These are phyloP conservation scores for Trichoderma sp. DNA, from an alignment of 2,329 filamentous ascomycete species.

Conservation along the genomic window DNA sequence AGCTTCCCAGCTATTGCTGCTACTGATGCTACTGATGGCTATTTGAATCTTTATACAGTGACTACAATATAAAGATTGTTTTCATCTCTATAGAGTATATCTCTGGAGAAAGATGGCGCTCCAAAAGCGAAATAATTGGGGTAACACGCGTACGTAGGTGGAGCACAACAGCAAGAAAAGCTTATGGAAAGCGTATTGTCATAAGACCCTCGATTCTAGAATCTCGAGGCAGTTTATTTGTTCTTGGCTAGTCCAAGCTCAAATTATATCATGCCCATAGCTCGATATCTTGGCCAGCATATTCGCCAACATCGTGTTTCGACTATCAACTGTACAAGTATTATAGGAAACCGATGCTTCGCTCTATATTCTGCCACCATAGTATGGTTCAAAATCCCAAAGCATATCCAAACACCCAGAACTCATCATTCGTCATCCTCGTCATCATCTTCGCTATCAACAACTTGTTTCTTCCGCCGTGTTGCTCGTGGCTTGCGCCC, in stretches of 20 bases:
- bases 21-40: too few relatives aligned
- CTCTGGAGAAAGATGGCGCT: too few relatives aligned
- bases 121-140: too few relatives aligned
- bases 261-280: neutral
- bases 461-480: neutral
- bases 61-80: too few relatives aligned
- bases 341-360: neutral
- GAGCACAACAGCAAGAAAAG: too few relatives aligned
- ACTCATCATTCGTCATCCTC: neutral
- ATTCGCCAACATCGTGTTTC: neutral
- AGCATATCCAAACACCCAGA: neutral
- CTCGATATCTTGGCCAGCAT: neutral
- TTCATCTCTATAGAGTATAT: too few relatives aligned
- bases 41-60: too few relatives aligned
- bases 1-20: too few relatives aligned
- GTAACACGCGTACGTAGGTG: too few relatives aligned
- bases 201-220: neutral
- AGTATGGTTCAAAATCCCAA: neutral
- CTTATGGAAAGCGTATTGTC: too few relatives aligned
- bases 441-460: constrained; percentile 7
- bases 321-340: neutral
- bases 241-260: too few relatives aligned
- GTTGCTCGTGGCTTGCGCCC: neutral
- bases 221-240: neutral
- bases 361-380: neutral